phyloP scores from a whole-genome alignment of 2,329 filamentous ascomycete species.

The Periconia sp. region DNA sequence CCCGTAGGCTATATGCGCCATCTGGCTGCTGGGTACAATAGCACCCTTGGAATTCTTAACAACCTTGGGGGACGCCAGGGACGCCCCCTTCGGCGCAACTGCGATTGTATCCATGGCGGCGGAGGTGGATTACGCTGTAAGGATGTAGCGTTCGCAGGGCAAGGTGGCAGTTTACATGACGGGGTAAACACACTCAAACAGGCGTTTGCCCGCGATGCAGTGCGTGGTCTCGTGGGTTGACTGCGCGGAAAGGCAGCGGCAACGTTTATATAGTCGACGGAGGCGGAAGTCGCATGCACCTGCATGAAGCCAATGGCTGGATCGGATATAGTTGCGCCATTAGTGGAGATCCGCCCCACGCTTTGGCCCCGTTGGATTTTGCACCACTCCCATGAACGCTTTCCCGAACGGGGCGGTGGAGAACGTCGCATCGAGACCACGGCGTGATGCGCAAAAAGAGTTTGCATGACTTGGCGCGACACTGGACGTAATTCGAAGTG shows the following conservation, averaged over 20 bases:
- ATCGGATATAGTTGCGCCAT: slow-evolving; percentile 21
- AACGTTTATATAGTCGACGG: slow-evolving; percentile 14
- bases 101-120: slow-evolving; percentile 42
- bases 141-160: background rate
- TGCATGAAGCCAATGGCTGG: slow-evolving; percentile 34
- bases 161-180: slow-evolving; percentile 22
- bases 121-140: background rate
- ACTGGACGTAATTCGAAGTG: too few species aligned
- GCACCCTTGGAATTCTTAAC: slow-evolving; percentile 46
- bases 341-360: slow-evolving; percentile 23
- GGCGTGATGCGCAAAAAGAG: background rate
- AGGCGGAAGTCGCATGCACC: slow-evolving; percentile 21
- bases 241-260: background rate
- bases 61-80: slow-evolving; percentile 47
- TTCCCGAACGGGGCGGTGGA: background rate
- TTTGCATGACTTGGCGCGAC: background rate
- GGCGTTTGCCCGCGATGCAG: slow-evolving; percentile 4
- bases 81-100: slow-evolving; percentile 42
- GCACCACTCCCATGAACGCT: background rate
- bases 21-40: slow-evolving; percentile 41
- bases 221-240: background rate
- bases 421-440: background rate
- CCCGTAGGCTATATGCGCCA: slow-evolving; percentile 46
- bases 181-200: slow-evolving; percentile 10
- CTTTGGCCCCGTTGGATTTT: background rate